Evolutionary conservation across 306 rosid genomes (phyloP), one percentile per base, ranked within the genome.

Genomic region (Gastrolobium bilobum): DNA sequence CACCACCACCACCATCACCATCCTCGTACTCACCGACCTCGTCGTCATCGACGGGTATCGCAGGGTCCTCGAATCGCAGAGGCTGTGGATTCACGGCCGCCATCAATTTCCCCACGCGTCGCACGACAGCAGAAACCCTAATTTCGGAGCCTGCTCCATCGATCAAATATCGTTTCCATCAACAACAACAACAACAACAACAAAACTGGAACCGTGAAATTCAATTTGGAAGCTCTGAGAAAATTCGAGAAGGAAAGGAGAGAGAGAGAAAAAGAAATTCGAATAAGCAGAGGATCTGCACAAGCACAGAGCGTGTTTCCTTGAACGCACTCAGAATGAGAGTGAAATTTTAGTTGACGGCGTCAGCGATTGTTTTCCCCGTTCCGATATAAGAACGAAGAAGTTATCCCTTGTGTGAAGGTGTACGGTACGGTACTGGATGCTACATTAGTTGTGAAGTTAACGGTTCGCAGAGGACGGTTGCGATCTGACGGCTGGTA

Each of bases 21-120:
- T 83, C 89, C 48, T 86, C 94, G 52, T 66, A 86, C 44, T 91
- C 93, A 9, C 48, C 87, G 47, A 79, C 89, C 3, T 84, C 94
- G 10, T 89, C 96, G 2, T 82, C 93, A 5, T 76, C 87, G 4
- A 72, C 33, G 68, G 69, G 80, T 26, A 81, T 34, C 33, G 75
- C 82, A 50, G 80, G 83, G 40, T 84, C 91, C 86, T 86, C 86
- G 70, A 78, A 83, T 5, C 85, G 97, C 75, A 89, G 62, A 61
- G 95, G 97, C 72, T 86, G 95, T 37, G 93, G 88, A 79, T 90
- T 92, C 51, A 86, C 88, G 6, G 91, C 88, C 63, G 91, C 90
- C 98, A 94, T 92, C 58, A 43, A 78, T 52, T 66, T 9, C 31
- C 50, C 5, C 54, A 43, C 20, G 54, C 10, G 73, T 10, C 82